These are phyloP conservation scores for Globisporangium camurandrum DNA, from an alignment of 352 stramenopile species.

Conservation along the genomic window DNA sequence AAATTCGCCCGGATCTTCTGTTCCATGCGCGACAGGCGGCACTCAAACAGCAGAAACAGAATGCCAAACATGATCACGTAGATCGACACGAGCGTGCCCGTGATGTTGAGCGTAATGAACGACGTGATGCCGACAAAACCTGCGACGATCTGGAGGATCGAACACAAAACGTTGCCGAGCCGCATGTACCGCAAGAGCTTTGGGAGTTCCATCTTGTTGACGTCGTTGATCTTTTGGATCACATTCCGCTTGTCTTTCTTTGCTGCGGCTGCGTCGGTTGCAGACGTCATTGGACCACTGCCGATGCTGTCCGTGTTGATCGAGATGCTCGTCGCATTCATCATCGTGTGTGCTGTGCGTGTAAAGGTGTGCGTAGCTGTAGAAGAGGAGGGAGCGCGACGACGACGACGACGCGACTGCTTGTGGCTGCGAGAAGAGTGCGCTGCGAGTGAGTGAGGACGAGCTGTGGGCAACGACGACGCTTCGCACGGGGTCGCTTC, in stretches of 20 bases:
- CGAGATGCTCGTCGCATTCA: constrained; percentile 67
- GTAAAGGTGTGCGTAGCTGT: neutral
- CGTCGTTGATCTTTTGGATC: constrained; percentile 78
- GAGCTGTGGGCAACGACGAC: no score
- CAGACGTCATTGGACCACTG: constrained; percentile 36
- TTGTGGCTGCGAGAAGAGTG: no score
- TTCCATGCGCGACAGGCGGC: constrained; percentile 83
- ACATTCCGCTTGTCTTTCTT: constrained; percentile 71
- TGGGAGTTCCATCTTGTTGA: constrained; percentile 87
- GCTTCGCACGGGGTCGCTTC: no score
- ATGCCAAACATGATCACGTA: constrained; percentile 88
- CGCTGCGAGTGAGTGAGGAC: no score
- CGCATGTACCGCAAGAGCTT: constrained; percentile 86
- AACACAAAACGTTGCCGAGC: constrained; percentile 76
- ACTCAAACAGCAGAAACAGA: constrained; percentile 84
- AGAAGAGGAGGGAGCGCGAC: neutral
- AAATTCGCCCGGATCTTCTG: constrained; percentile 76
- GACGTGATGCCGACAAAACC: constrained; percentile 75
- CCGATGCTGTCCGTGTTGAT: constrained; percentile 77
- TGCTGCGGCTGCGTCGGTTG: constrained; percentile 26
- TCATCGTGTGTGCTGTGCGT: constrained; percentile 25
- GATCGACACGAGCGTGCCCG: constrained; percentile 79
- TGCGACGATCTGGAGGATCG: constrained; percentile 75
- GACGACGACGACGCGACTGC: no score
- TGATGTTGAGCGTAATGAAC: constrained; percentile 89